Evolutionary conservation across 2,329 filamentous ascomycete genomes (phyloP), one percentile per base, ranked within the genome.

Genomic region (Aureobasidium melanogenum): DNA sequence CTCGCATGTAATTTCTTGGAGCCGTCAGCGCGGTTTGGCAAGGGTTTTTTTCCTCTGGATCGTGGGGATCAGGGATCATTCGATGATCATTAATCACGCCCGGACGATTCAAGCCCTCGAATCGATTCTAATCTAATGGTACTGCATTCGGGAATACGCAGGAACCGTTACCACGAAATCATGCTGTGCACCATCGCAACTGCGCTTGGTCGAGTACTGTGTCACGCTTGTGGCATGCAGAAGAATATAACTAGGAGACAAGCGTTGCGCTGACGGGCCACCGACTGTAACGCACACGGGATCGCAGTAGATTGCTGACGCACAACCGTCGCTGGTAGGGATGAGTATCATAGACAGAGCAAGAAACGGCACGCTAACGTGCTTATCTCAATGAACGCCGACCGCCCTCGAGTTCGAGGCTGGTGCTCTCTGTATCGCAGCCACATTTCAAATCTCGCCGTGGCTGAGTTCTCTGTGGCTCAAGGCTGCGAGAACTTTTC

Each of bases 391-490:
- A 46, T 44, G 30, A 46, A 24, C 46, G 19, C 54, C 36, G 36
- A 46, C 41, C 54, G 28, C 54, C 19, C 30, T 57, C 24, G 26
- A 51, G 19, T 38, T 17, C 12, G 24, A 28, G 50, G 50, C 50
- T 54, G 39, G 26, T 26, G 28, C 39, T 57, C 26, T 44, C 28
- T 46, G 36, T n/a, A 46, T 4, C 12, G 19, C 54, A 46, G 55
- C 41, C 55, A 48, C 55, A 57, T 17, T 12, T 44, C n/a, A n/a
- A 32, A 24, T 57, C 24, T 30, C 9, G 41, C 24, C 10, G 55
- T 58, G 55, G 55, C 55, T 47, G 55, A 48, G 55, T 39, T 9
- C 24, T 22, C 32, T 48, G 55, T 58, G 55, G 55, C 55, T 58
- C 28, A 48, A n/a, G 15, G n/a, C 26, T 44, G 38, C 17, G 12